Evolutionary conservation across 805 yeast genomes (phyloP).

Genomic region (Candida endomychidarum): DNA sequence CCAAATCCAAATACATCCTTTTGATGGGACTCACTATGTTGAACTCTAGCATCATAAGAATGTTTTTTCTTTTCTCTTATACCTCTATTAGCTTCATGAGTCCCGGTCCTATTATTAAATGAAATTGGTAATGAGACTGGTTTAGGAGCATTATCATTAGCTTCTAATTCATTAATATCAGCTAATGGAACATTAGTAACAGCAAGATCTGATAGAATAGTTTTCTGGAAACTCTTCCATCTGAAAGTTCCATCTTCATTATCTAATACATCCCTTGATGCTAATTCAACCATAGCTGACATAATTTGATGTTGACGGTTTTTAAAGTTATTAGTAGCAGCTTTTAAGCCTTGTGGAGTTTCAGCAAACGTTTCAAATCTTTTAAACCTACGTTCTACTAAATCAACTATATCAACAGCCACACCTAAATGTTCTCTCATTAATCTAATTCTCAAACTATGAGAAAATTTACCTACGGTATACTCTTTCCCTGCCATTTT

Average conservation of each 20-base stretch:
- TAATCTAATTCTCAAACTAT: constrained; percentile 79
- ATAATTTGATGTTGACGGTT: constrained; percentile 32
- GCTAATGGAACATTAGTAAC: constrained; percentile 20
- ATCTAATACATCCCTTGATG: constrained; percentile 63
- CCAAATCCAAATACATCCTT: constrained; percentile 80
- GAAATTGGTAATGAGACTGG: constrained; percentile 50
- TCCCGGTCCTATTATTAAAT: constrained; percentile 85
- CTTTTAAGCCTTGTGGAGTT: constrained; percentile 39
- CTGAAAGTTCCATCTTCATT: constrained; percentile 47
- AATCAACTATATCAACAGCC: constrained; percentile 81
- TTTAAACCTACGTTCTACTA: constrained; percentile 70
- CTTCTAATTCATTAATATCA: constrained; percentile 27
- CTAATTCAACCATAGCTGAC: constrained; percentile 76
- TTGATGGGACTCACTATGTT: constrained; percentile 60
- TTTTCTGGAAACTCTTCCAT: constrained; percentile 40
- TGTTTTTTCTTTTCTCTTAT: constrained; percentile 78
- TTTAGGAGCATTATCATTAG: constrained; percentile 24
- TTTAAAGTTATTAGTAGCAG: constrained; percentile 46
- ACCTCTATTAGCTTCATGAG: constrained; percentile 71
- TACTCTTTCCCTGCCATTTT: constrained; percentile 84
- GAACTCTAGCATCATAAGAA: constrained; percentile 80
- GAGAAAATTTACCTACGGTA: constrained; percentile 84
- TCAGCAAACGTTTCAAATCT: constrained; percentile 48
- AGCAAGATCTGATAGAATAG: constrained; percentile 16
- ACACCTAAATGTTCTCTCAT: constrained; percentile 98